Conservation (phyloP, 345 rosid genomes). For the Brassica incana region DNA sequence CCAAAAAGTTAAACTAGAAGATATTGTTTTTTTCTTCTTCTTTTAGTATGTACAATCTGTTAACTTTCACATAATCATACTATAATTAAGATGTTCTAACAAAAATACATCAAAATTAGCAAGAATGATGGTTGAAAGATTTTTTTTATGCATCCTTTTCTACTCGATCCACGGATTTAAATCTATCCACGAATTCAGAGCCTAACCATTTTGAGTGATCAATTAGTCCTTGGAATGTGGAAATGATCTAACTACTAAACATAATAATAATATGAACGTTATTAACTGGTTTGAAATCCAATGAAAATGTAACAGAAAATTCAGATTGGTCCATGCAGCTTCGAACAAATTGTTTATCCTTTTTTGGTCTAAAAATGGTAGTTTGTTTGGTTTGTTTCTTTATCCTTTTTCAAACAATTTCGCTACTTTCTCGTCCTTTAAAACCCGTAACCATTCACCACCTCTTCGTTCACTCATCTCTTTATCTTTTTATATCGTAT, state of each 20-base stretch:
- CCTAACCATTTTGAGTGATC: background rate
- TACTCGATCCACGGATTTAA: background rate
- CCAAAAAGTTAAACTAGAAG: background rate
- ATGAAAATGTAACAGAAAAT: conserved; percentile 6
- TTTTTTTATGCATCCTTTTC: conserved; percentile 7
- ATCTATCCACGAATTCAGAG: background rate
- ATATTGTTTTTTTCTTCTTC: background rate
- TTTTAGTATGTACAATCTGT: background rate
- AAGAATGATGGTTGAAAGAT: background rate
- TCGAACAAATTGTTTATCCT: background rate
- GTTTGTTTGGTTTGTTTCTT: background rate
- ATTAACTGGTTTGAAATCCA: background rate
- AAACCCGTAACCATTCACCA: conserved; percentile 11
- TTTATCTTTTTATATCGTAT: background rate
- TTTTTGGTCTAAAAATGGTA: background rate
- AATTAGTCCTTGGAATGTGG: background rate
- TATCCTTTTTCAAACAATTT: background rate
- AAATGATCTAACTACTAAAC: background rate
- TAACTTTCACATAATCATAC: background rate
- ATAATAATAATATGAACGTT: background rate
- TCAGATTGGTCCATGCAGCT: conserved; percentile 13
- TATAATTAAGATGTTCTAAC: background rate
- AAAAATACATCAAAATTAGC: background rate
- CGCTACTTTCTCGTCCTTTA: conserved; percentile 8
- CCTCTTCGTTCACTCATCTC: background rate